Evolutionary conservation across 1,284 basidiomycete genomes (phyloP), one percentile per base, ranked within the genome.

Genomic region (Tremellales sp.): DNA sequence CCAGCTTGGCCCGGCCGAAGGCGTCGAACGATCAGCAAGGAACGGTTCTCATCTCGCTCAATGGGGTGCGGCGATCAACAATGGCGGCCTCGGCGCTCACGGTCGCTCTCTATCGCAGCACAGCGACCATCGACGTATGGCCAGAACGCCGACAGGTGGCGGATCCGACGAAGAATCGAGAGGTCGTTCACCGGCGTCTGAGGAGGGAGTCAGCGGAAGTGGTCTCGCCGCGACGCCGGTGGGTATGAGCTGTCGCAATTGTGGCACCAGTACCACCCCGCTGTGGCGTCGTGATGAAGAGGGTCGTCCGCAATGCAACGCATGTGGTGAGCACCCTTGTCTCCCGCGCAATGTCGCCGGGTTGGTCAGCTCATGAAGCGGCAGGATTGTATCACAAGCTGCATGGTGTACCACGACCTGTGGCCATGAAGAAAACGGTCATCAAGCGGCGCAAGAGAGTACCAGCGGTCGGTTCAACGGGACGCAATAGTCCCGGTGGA

Each of bases 391-490:
- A 97, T 77, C 93, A 92, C 80, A 98, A 98, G 76, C 81, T 98
- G 11, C 94, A 98, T 78, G 91, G 92, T 50, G 91, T 89, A 1
- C 92, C 97, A 64, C 84, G 94, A 39, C 94, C 94, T 27, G 94
- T 94, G 56, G 90, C 90, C 51, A 93, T 98, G 91, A 97, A 96
- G 77, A 97, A 97, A 79, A 88, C 89, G 3, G 91, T 97, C 62
- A 98, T 98, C 80, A 98, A 98, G 78, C 84, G 94, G 31, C 81
- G 94, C 56, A 97, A 97, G 77, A 85, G 94, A 60, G 90, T 97
- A 25, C 89, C 92, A 43, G 90, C 89, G 35, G 84, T 75, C 11
- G 65, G 67, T 2, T 29, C 56, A 42, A 46, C 57, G 31, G 41
- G 56, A n/a, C 11, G 33, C 35, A 4, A 51, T 47, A 50, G 50